Evolutionary conservation across 345 rosid genomes (phyloP).

Genomic region (Aurinia saxatilis): DNA sequence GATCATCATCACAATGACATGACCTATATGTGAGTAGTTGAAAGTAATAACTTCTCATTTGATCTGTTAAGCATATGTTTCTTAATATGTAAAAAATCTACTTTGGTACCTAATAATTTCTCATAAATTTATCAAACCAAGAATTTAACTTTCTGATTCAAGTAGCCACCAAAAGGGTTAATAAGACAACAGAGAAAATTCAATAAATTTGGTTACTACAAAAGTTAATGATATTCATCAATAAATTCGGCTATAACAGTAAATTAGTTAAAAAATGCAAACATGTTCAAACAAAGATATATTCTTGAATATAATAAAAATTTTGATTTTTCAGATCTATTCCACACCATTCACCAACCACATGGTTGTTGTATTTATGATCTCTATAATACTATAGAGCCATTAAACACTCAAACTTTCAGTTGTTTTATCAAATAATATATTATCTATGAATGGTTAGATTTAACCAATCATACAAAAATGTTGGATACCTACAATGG

Average conservation of each 20-base stretch:
- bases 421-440: constrained; percentile 4
- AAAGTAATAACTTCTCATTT: constrained; percentile 15
- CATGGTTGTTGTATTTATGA: constrained; percentile 28
- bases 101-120: constrained; percentile 3
- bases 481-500: constrained; percentile 2
- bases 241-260: constrained; percentile 12
- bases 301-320: not conserved
- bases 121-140: not conserved
- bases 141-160: constrained; percentile 19
- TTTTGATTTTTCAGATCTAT: constrained; percentile 5
- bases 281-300: constrained; percentile 17
- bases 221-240: constrained; percentile 9
- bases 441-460: not conserved
- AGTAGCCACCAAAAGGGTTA: constrained; percentile 12
- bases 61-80: constrained; percentile 11
- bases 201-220: constrained; percentile 5
- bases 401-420: not conserved
- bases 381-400: constrained; percentile 8
- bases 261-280: not conserved
- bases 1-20: constrained; percentile 8
- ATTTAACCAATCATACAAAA: constrained; percentile 4
- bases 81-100: constrained; percentile 13
- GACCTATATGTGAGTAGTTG: constrained; percentile 21
- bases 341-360: constrained; percentile 29
- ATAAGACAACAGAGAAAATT: constrained; percentile 1